Base-by-base conservation (phyloP, 1,284 basidiomycete genomes). In the Fistulinella cinereoalba region DNA sequence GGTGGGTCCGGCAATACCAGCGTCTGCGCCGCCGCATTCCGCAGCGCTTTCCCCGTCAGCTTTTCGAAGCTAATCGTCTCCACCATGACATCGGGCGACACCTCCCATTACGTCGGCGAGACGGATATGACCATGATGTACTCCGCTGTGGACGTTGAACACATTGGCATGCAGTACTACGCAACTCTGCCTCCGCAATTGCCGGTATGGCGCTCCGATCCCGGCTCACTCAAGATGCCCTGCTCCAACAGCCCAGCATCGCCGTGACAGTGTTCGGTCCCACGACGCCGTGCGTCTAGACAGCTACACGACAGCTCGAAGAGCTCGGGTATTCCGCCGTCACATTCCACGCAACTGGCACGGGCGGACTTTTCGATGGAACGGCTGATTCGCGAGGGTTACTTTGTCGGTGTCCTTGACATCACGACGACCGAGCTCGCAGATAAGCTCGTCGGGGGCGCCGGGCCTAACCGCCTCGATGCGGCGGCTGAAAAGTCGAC, bases 51-150 rank as follows among this genome's bases (percentile, higher is more conserved):
- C 18, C 52, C 57, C 21, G 55, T 63, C 21, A 54, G 62, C 1
- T 62, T 65, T 12, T 59, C 54, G 18, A 60, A 60, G 42, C 37
- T 62, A 29, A 24, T 65, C 37, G 50, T 63, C 18, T 62, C 62
- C 13, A 65, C 61, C 16, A 67, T 65, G 59, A 49, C 61, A 1
- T 64, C 64, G 2, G 62, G 64, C 32, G 37, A 61, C 31, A 46
- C 43, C 0, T 43, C 43, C 8, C 47, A 51, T 40, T 62, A 66
- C 16, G 58, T 65, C 11, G 64, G 61, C 13, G 63, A 54, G 48
- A 62, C 62, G 1, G 61, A 63, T 49, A 50, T 54, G 39, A 56
- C 61, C 9, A 60, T 64, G 61, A 60, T 64, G 61, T 52, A 58
- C 49, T 65, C 54, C 10, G 58, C 64, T 25, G 61, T 55, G 22